Evolutionary conservation across 192 early-diverging fungal species (phyloP).

Genomic region (Dissophora ornata): DNA sequence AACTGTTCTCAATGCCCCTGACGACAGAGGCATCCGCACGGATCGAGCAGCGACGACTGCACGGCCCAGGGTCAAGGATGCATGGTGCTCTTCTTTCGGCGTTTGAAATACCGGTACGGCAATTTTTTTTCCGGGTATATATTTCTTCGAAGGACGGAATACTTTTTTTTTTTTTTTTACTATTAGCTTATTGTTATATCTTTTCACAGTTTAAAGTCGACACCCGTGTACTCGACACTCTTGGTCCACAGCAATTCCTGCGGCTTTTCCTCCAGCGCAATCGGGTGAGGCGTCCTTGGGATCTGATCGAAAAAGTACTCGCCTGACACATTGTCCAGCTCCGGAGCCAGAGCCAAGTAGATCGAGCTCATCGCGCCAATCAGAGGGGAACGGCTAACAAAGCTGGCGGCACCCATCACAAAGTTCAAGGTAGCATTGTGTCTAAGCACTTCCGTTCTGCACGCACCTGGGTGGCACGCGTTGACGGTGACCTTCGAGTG

Average conservation of each 20-base stretch:
- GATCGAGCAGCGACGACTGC: no score
- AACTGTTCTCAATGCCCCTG: no score
- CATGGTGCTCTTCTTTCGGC: no score
- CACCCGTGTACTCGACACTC: slow-evolving; percentile 45
- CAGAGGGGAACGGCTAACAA: slow-evolving; percentile 54
- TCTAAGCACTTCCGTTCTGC: slow-evolving; percentile 63
- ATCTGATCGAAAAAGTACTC: slow-evolving; percentile 57
- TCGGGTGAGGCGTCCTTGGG: slow-evolving; percentile 29
- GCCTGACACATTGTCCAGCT: slow-evolving; percentile 54
- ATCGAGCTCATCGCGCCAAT: slow-evolving; percentile 56
- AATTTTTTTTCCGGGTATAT: no score
- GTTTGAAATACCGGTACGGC: no score
- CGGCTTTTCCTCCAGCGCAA: slow-evolving; percentile 22
- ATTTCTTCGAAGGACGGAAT: no score
- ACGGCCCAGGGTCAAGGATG: no score
- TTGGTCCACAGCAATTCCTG: slow-evolving; percentile 47
- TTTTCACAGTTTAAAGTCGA: slow-evolving; percentile 36
- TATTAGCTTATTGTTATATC: no score
- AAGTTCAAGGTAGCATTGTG: slow-evolving; percentile 54
- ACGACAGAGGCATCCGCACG: no score
- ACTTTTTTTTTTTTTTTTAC: no score
- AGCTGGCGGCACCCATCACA: slow-evolving; percentile 40
- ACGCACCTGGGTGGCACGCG: slow-evolving; percentile 67
- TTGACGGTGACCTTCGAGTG: slow-evolving; percentile 60
- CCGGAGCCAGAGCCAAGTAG: slow-evolving; percentile 58